Base-by-base conservation (phyloP, 768 basidiomycete genomes). In the Scleroderma citrinum region DNA sequence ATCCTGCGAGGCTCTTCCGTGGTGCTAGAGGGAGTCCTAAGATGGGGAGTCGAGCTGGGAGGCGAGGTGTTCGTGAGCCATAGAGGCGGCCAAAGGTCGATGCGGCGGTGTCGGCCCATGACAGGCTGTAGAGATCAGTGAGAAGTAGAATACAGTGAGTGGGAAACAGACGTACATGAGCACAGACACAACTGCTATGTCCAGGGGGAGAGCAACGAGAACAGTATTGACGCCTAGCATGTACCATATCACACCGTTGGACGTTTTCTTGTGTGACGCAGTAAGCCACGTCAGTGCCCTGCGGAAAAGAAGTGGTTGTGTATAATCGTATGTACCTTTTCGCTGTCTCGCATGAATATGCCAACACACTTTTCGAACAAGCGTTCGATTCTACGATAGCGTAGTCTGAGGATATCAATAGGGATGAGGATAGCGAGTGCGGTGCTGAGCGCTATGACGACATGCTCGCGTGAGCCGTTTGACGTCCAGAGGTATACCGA, bases 71-170 rank as follows among this genome's bases (percentile, higher is more conserved):
- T 40, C 70, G 68, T n/a, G 72, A 70, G 35, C 91, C 90, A 64
- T 80, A 91, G 30, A 91, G 71, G n/a, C 93, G 82, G 38, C 93
- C 93, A 55, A 95, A 72, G 12, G 90, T 94, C 10, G 93, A 95
- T 5, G 93, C 93, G 16, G 92, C 83, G 1, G 93, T 95, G 66
- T 96, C 93, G 0, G 91, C 92, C 93, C 93, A 96, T 29, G 92
- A 92, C 42, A 96, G 81, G 53, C 92, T 95, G 58, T 32, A 13
- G 24, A 52, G 20, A 40, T 38, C 44, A 55, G 24, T 29, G 2
- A 26, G 34, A 23, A 53, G 3, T 49, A n/a, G 16, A 30, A 39
- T 30, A 38, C 16, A 26, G 17, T 7, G 5, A 34, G 23, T 23
- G 34, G 44, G 42, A 30, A 46, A 49, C 35, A 35, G 45, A 75